Evolutionary conservation across 228 moss, liverwort and hornwort species (phyloP).

Genomic region (Sphagnum fallax): DNA sequence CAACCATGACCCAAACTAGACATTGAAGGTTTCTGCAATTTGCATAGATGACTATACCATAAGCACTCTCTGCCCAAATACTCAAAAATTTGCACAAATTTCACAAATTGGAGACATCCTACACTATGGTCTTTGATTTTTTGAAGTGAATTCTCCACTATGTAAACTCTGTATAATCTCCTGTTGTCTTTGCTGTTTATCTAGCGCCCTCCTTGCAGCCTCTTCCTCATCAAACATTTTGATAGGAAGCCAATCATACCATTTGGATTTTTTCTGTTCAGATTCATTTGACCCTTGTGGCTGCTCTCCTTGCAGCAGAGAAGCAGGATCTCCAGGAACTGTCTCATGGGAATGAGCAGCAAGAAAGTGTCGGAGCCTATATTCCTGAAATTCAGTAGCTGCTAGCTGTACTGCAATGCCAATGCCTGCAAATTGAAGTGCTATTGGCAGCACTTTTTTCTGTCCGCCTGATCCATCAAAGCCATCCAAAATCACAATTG

Average conservation of each 20-base stretch:
- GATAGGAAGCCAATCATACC: slow-evolving; percentile 91
- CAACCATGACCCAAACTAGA: too few relatives aligned
- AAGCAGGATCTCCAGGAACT: slow-evolving; percentile 7
- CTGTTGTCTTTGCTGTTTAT: slow-evolving; percentile 62
- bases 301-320: slow-evolving; percentile 12
- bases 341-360: slow-evolving; percentile 19
- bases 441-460: slow-evolving; percentile 67
- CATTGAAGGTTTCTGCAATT: too few relatives aligned
- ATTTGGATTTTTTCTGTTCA: slow-evolving; percentile 34
- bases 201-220: slow-evolving; percentile 61
- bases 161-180: slow-evolving; percentile 41
- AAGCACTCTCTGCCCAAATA: too few relatives aligned
- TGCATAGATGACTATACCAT: too few relatives aligned
- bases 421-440: slow-evolving; percentile 71
- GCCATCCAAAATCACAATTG: background rate
- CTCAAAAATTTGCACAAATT: too few relatives aligned
- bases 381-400: slow-evolving; percentile 51
- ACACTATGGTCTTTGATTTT: slow-evolving; percentile 32
- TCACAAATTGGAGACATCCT: background rate
- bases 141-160: slow-evolving; percentile 34
- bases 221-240: slow-evolving; percentile 68
- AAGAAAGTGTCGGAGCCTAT: slow-evolving; percentile 61
- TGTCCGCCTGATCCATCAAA: slow-evolving; percentile 51
- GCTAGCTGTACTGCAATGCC: slow-evolving; percentile 77
- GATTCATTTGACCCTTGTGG: slow-evolving; percentile 11